Evolutionary conservation across 2,329 filamentous ascomycete species (phyloP).

Genomic region (Iodosphaeria phyllophila): DNA sequence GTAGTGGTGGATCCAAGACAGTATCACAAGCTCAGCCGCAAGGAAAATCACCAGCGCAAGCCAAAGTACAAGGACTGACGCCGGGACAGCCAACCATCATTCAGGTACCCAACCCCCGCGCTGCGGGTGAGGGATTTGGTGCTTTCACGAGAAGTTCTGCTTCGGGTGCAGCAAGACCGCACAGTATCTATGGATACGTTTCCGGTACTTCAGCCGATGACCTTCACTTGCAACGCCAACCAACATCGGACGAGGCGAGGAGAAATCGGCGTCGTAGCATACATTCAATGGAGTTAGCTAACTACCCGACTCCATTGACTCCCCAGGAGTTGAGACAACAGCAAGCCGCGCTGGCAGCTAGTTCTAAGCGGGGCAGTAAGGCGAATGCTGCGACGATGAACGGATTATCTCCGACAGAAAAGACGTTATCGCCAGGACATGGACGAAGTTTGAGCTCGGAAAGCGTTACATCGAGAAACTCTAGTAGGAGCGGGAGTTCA

Average conservation of each 20-base stretch:
- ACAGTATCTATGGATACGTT: constrained; percentile 28
- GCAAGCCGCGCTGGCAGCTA: constrained; percentile 15
- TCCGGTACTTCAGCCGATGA: constrained; percentile 46
- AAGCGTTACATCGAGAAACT: constrained; percentile 41
- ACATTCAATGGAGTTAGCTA: constrained; percentile 39
- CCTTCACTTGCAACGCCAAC: constrained; percentile 38
- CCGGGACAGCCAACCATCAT: constrained; percentile 33
- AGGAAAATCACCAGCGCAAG: constrained; percentile 16
- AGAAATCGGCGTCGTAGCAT: constrained; percentile 70
- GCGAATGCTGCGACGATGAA: constrained; percentile 11
- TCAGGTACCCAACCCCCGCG: constrained; percentile 32
- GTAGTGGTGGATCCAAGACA: constrained; percentile 11
- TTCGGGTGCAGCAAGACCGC: constrained; percentile 28
- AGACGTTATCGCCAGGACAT: too few relatives aligned
- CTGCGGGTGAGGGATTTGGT: constrained; percentile 14
- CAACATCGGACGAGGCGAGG: constrained; percentile 47
- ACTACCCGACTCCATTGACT: constrained; percentile 19
- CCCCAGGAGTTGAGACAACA: constrained; percentile 16
- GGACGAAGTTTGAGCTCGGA: constrained; percentile 46
- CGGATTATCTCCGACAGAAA: constrained; percentile 15
- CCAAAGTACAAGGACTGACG: constrained; percentile 28
- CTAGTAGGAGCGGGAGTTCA: constrained; percentile 37
- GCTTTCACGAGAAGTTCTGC: constrained; percentile 14
- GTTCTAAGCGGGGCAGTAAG: constrained; percentile 11
- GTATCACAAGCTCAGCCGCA: constrained; percentile 1